Percentiles rank a stretch among this genome's conserved stretches.
phyloP scores from a whole-genome alignment of 768 basidiomycete genomes.

The Lactifluus hygrophoroides region DNA sequence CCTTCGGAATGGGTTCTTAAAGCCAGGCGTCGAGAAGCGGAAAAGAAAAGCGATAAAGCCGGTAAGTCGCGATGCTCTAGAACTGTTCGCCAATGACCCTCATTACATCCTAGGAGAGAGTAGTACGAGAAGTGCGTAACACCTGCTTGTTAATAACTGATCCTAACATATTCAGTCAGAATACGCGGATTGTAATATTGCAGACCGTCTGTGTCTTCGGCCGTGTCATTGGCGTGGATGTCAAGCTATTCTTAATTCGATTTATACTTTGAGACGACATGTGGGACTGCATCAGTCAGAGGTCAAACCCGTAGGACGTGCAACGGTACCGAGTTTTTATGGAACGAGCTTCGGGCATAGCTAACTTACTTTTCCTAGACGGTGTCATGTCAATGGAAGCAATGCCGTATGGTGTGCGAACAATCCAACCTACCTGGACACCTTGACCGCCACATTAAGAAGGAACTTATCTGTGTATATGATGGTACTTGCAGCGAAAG shows the following conservation, averaged over 20 bases:
- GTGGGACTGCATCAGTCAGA: no score
- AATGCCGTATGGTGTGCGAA: no score
- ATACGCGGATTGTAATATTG: slow-evolving; percentile 12
- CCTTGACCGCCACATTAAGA: slow-evolving; percentile 12
- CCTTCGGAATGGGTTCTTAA: no score
- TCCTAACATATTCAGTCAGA: slow-evolving; percentile 10
- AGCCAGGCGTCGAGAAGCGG: no score
- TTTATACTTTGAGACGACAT: slow-evolving; percentile 15
- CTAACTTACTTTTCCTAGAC: no score
- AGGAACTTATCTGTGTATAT: slow-evolving; percentile 3
- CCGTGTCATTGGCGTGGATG: slow-evolving; percentile 14
- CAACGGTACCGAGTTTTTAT: slow-evolving; percentile 4
- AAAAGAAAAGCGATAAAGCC: not conserved
- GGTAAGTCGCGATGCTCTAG: not conserved
- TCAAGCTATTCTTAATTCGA: slow-evolving; percentile 17
- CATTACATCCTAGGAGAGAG: slow-evolving; percentile 4
- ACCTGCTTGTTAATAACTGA: not conserved
- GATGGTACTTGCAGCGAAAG: not conserved
- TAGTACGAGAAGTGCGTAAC: slow-evolving; percentile 9
- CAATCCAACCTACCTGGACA: slow-evolving; percentile 5
- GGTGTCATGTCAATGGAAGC: no score
- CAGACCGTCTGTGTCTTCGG: slow-evolving; percentile 13
- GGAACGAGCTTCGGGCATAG: not conserved
- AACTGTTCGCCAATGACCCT: not conserved
- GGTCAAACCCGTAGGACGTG: slow-evolving; percentile 7